A percentile compares a stretch with the other conserved stretches of the same genome.
Conservation (phyloP, 495 filamentous ascomycete genomes). For the Penicillium maclennaniae region DNA sequence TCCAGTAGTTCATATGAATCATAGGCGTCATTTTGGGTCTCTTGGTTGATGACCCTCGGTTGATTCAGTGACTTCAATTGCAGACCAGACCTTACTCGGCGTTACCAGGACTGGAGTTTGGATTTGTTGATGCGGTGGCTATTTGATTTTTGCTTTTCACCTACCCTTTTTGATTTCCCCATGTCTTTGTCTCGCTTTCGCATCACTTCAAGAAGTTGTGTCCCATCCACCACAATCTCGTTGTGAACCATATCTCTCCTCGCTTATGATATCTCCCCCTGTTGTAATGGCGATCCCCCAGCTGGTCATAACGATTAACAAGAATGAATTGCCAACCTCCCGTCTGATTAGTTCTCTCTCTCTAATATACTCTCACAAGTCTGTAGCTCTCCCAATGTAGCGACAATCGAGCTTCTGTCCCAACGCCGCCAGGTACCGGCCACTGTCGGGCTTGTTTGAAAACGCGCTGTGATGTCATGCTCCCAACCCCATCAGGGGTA, state of each 20-base stretch:
- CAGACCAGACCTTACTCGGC: background rate
- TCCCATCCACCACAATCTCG: background rate
- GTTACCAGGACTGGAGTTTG: constrained; percentile 7
- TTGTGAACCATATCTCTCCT: background rate
- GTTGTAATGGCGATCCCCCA: constrained; percentile 3
- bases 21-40: background rate
- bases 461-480: constrained; percentile 20
- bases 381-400: background rate
- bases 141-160: background rate
- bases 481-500: background rate
- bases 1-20: constrained; percentile 16
- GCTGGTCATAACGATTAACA: constrained; percentile 13
- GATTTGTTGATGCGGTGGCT: constrained; percentile 1
- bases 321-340: constrained; percentile 20
- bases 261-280: constrained; percentile 13
- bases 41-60: background rate
- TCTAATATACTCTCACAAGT: background rate
- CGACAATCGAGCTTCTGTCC: background rate
- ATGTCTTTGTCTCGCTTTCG: background rate
- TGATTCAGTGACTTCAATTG: background rate
- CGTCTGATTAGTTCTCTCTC: background rate
- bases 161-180: constrained; percentile 1
- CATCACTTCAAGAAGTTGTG: background rate
- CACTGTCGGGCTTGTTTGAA: constrained; percentile 13
- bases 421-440: constrained; percentile 17